Conservation (phyloP, 1,284 basidiomycete genomes). For the Trichosporon sp. region DNA sequence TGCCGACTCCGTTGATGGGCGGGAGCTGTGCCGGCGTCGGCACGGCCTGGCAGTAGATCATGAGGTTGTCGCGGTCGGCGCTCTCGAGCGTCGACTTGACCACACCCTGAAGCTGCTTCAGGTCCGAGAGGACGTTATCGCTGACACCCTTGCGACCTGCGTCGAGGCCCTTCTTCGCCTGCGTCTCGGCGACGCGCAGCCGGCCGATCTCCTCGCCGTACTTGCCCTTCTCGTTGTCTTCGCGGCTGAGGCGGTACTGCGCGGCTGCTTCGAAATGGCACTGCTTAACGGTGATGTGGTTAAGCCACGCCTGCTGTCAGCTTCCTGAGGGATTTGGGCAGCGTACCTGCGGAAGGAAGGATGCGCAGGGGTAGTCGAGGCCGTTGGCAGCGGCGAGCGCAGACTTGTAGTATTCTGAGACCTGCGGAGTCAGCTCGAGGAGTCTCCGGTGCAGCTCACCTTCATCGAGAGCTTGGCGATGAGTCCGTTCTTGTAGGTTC, state of each 20-base stretch:
- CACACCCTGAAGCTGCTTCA: conserved; percentile 67
- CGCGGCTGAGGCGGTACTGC: conserved; percentile 81
- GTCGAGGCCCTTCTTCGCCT: conserved; percentile 69
- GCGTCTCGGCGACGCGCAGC: conserved; percentile 59
- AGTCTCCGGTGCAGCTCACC: conserved; percentile 41
- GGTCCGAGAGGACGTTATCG: conserved; percentile 63
- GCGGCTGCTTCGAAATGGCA: conserved; percentile 86
- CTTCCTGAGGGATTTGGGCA: conserved; percentile 21
- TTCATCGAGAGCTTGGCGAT: conserved; percentile 79
- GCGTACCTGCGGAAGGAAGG: conserved; percentile 43
- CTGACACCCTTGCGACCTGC: conserved; percentile 62
- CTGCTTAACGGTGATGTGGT: conserved; percentile 75
- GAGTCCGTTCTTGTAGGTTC: conserved; percentile 70
- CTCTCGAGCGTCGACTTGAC: conserved; percentile 54
- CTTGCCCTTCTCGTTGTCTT: conserved; percentile 78
- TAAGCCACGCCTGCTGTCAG: conserved; percentile 62
- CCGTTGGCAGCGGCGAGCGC: conserved; percentile 56
- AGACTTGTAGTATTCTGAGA: conserved; percentile 62
- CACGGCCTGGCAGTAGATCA: conserved; percentile 89
- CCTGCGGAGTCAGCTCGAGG: conserved; percentile 46
- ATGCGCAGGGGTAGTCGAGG: conserved; percentile 48
- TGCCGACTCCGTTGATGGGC: conserved; percentile 60
- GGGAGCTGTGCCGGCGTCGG: conserved; percentile 67
- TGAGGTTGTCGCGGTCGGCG: conserved; percentile 86
- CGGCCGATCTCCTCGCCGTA: conserved; percentile 81